Base-by-base conservation (phyloP, 2,329 filamentous ascomycete genomes). In the Arachnopeziza araneosa region DNA sequence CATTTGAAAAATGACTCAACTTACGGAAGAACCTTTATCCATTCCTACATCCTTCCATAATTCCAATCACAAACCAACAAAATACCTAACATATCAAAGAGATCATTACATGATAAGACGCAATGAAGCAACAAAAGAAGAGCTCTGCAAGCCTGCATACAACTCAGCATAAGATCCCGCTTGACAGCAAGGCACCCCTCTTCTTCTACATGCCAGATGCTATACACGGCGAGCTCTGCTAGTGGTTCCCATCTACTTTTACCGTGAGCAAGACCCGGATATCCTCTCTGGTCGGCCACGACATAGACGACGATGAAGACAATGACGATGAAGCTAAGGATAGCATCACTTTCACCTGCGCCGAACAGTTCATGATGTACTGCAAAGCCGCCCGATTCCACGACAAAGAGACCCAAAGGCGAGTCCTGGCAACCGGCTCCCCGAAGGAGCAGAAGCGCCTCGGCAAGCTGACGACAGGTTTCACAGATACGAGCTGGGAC, bases 361-460 rank as follows among this genome's bases (percentile, higher is more conserved):
- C 72, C 5, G 75, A 77, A 63, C 74, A 77, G 59, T 76, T 75
- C 64, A 76, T 76, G 74, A 76, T 75, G 75, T 76, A 71, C 64
- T 74, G 73, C 70, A 76, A 77, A 66, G 75, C 75, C 6, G 68
- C 67, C 10, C 69, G 69, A 7, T 77, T 76, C 62, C 54, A 63
- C 58, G 74, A 76, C 64, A 54, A 30, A 19, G 59, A 56, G 3
- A 61, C 64, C 1, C 67, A 69, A 54, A 56, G 57, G 22, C 63
- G 44, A 19, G 61, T 74, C 24, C 66, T 74, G 24, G 66, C 62
- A 1, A 70, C 69, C 0, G n/a, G 52, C 0, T 63, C 63, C 24
- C 70, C 72, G 1, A 70, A 69, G 54, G 64, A 69, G 54, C 71
- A 74, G 55, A 74, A 72, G 55, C 56, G 51, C 2, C 66, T 75